These are phyloP conservation scores for Plasmodium blacklocki DNA, from an alignment of 169 alveolate genomes.

Conservation along the genomic window DNA sequence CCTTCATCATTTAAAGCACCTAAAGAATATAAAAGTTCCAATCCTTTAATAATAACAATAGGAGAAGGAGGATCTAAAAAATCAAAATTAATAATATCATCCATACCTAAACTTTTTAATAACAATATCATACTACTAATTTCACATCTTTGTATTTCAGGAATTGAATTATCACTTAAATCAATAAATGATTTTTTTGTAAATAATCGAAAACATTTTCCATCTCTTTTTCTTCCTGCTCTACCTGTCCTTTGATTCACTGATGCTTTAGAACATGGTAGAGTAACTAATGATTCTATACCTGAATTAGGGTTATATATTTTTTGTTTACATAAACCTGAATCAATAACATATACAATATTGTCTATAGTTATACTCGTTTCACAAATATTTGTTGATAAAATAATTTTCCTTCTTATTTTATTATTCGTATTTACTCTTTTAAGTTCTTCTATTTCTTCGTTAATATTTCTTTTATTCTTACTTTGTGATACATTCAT, in stretches of 20 bases:
- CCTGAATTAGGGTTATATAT: constrained; percentile 96
- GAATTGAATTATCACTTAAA: constrained; percentile 95
- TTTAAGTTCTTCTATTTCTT: neutral
- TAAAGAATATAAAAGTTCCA: constrained; percentile 97
- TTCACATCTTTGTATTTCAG: constrained; percentile 98
- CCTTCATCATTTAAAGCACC: constrained; percentile 99
- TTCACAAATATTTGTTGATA: constrained; percentile 99
- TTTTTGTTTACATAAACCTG: constrained; percentile 98
- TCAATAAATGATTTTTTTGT: constrained; percentile 98
- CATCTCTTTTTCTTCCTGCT: constrained; percentile 99
- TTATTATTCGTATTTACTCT: constrained; percentile 85
- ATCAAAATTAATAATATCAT: constrained; percentile 99
- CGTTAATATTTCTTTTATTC: constrained; percentile 5
- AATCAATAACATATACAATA: constrained; percentile 97
- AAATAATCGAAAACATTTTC: constrained; percentile 98
- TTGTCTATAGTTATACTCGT: constrained; percentile 99
- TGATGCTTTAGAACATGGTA: constrained; percentile 99
- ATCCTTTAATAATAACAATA: constrained; percentile 95
- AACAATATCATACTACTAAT: constrained; percentile 93
- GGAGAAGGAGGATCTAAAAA: constrained; percentile 99
- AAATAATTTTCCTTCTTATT: constrained; percentile 96
- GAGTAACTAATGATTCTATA: constrained; percentile 97
- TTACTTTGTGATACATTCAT: neutral
- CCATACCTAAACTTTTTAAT: constrained; percentile 95
- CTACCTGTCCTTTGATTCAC: constrained; percentile 99